These are phyloP conservation scores for Coemansia sp. DNA, from an alignment of 192 early-diverging fungal species.

Conservation along the genomic window DNA sequence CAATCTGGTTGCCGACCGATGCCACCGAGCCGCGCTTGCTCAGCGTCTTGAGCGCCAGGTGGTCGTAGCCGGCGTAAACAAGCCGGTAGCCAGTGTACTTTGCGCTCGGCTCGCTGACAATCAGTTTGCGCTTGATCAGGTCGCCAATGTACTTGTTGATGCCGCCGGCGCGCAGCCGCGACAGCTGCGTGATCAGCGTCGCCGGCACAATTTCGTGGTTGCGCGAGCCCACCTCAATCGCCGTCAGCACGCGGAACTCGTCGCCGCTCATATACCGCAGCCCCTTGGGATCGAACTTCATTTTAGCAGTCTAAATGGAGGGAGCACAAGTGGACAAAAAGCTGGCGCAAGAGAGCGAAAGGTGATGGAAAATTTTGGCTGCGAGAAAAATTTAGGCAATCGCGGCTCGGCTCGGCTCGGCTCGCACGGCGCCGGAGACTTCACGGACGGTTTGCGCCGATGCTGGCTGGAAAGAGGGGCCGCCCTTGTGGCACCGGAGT, in stretches of 20 bases:
- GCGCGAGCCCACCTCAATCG: constrained; percentile 94
- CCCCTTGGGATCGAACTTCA: constrained; percentile 95
- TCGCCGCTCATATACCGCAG: constrained; percentile 91
- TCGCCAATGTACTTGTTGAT: constrained; percentile 79
- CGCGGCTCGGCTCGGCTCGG: neutral
- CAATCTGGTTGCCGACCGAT: constrained; percentile 99
- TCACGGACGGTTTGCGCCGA: neutral
- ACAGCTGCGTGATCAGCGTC: constrained; percentile 87
- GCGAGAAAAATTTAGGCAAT: neutral
- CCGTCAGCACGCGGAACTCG: constrained; percentile 94
- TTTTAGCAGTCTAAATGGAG: constrained; percentile 26
- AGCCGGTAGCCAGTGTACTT: constrained; percentile 90
- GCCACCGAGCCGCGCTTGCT: constrained; percentile 78
- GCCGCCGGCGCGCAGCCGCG: constrained; percentile 84
- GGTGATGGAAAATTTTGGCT: neutral
- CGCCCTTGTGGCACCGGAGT: too few species aligned
- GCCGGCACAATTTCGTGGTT: constrained; percentile 99
- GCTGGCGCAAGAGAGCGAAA: neutral
- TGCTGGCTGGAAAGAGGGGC: too few species aligned
- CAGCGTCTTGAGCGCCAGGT: constrained; percentile 91
- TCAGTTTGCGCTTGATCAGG: constrained; percentile 85
- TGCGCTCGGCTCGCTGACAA: constrained; percentile 62
- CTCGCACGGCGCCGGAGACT: neutral
- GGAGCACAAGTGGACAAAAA: neutral
- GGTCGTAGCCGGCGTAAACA: constrained; percentile 99